Evolutionary conservation across 768 basidiomycete genomes (phyloP), one percentile per base, ranked within the genome.

Genomic region (Cyclocybe cylindracea): DNA sequence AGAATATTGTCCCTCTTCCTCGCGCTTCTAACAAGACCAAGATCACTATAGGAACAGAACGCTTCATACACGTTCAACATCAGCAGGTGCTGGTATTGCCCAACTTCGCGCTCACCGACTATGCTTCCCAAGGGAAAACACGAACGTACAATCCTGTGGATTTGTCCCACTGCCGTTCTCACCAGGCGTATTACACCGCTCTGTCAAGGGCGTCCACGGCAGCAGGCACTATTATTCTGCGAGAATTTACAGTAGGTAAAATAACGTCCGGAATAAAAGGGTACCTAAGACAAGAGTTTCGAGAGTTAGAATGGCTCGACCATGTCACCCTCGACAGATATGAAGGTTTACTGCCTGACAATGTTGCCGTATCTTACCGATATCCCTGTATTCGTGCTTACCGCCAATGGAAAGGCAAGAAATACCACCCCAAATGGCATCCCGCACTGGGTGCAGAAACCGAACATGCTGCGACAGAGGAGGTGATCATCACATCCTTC

Each of bases 101-200:
- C n/a, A 69, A 68, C 54, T 72, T 70, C 59, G 60, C 66, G 3
- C 69, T 71, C 64, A 72, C 70, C 0, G 70, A 70, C 38, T 71
- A 69, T 51, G 42, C 63, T 1, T 65, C 62, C 0, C 71, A 73
- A 49, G 71, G 70, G 0, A 69, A 66, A 44, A 66, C 70, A 2
- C 7, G 64, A 1, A 10, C 3, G 2, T 46, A 8, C 2, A 75
- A 74, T 57, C 54, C 67, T 3, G 66, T 69, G 1, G 57, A 73
- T 54, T 35, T 72, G 1, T 54, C 47, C 9, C 48, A 60, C 19
- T 63, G 59, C 10, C 35, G 16, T 3, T 40, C 44, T 13, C 62
- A 61, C n/a, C n/a, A n/a, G n/a, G n/a, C n/a, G n/a, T n/a, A n/a
- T n/a, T n/a, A n/a, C n/a, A n/a, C n/a, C n/a, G 44, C 64, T n/a